phyloP scores from a whole-genome alignment of 495 filamentous ascomycete species.

The Xylaria scruposa region DNA sequence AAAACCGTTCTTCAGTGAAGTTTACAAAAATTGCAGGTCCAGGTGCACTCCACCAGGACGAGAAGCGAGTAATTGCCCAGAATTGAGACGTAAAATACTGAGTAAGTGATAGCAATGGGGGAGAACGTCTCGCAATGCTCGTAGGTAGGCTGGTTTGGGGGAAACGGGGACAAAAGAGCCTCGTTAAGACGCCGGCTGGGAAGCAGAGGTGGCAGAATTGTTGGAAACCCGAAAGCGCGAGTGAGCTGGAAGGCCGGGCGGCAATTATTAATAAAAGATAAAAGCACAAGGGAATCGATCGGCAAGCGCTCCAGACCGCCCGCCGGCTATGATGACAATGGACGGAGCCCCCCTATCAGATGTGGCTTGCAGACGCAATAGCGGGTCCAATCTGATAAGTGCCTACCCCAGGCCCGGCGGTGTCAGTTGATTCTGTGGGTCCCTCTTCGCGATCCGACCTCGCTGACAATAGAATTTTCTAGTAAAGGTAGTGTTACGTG shows the following conservation, averaged over 20 bases:
- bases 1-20: background rate
- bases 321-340: slow-evolving; percentile 18
- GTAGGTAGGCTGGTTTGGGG: background rate
- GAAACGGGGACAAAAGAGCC: background rate
- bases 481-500: background rate
- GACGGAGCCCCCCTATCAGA: slow-evolving; percentile 24
- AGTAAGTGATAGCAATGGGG: background rate
- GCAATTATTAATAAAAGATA: slow-evolving; percentile 1
- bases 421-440: background rate
- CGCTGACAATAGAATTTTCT: background rate
- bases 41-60: background rate
- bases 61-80: background rate
- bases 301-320: slow-evolving; percentile 18
- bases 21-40: background rate
- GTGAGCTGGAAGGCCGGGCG: background rate
- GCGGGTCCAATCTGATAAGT: slow-evolving; percentile 28
- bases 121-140: background rate
- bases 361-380: slow-evolving; percentile 27
- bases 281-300: background rate
- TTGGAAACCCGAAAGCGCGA: slow-evolving; percentile 1
- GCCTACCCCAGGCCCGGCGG: background rate
- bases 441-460: background rate
- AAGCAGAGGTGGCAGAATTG: background rate
- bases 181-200: background rate
- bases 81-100: slow-evolving; percentile 2